Evolutionary conservation across 352 stramenopile genomes (phyloP), one percentile per base, ranked within the genome.

Genomic region (Blastocystis sp.): DNA sequence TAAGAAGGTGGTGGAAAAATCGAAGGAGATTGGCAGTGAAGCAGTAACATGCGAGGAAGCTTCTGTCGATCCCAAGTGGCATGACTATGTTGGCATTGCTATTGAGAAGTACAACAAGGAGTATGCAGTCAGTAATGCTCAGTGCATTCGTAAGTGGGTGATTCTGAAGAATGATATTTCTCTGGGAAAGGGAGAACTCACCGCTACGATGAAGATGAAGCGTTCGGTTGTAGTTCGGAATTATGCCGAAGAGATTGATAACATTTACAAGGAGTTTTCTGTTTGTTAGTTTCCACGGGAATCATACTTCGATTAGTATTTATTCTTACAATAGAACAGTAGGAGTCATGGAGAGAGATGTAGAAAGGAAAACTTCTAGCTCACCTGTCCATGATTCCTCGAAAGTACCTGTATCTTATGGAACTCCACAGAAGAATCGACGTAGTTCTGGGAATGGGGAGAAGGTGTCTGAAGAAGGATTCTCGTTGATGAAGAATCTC

Each of bases 181-280:
- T 39, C 93, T 97, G 54, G 88, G 89, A 59, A 93, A 91, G 58
- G 93, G 94, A 85, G 94, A 98, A 88, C 90, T 98, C 24, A 98
- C 95, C 59, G 94, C 95, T 42, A 98, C 95, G 88, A 91, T 98
- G 86, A 98, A 98, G 91, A 90, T 97, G 61, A 97, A 98, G 92
- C 93, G 95, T 71, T 93, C 93, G 88, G 66, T 96, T 56, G 94
- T 96, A 16, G 29, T 83, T 35, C 71, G 71, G 21, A 57, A 83
- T 27, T 83, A 59, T 43, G 43, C 56, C 6, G 66, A 83, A 56
- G 71, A 83, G 51, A 83, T 83, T 27, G 57, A 51, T 11, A 42
- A 29, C 16, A 63, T 83, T 24, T 83, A 83, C 66, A 66, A 16
- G 1, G 24, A 27, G 21, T 74, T 6, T 24, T 51, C 4, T 74